A percentile compares a stretch with the other conserved stretches of the same genome.
Conservation (phyloP, 768 basidiomycete species). For the Trametes sanguinea region DNA sequence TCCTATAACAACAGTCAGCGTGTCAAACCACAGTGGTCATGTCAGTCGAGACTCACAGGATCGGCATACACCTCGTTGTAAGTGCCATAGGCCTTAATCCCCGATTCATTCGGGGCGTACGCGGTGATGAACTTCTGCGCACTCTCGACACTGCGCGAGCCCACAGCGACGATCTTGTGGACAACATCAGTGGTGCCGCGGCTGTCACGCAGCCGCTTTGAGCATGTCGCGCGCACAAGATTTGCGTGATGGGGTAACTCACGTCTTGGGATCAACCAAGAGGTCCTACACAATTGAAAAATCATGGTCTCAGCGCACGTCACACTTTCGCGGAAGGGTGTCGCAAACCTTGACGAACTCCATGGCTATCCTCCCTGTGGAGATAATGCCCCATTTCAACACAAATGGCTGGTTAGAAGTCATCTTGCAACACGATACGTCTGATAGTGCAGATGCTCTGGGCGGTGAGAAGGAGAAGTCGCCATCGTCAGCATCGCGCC, state of each 20-base stretch:
- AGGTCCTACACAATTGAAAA: constrained; percentile 53
- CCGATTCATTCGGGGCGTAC: constrained; percentile 49
- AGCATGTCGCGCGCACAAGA: not conserved
- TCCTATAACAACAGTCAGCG: constrained; percentile 40
- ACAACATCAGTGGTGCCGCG: constrained; percentile 64
- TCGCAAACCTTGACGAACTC: constrained; percentile 61
- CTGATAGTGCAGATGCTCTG: not conserved
- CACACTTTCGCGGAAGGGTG: constrained; percentile 3
- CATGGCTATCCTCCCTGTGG: constrained; percentile 73
- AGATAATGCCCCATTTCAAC: constrained; percentile 86
- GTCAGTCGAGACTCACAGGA: constrained; percentile 42
- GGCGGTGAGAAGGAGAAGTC: not conserved
- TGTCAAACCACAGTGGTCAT: not conserved
- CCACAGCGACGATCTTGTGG: constrained; percentile 74
- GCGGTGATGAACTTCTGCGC: constrained; percentile 69
- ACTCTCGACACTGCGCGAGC: constrained; percentile 69
- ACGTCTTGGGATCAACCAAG: constrained; percentile 75
- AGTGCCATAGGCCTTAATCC: constrained; percentile 67
- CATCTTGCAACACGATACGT: constrained; percentile 14
- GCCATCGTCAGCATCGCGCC: not conserved
- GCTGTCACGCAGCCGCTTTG: constrained; percentile 36
- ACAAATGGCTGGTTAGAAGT: constrained; percentile 38
- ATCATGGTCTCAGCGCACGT: not conserved
- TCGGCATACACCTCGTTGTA: constrained; percentile 78
- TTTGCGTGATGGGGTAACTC: not conserved